Evolutionary conservation across 2,329 filamentous ascomycete species (phyloP).

Genomic region (Fusarium sterilihyphosum): DNA sequence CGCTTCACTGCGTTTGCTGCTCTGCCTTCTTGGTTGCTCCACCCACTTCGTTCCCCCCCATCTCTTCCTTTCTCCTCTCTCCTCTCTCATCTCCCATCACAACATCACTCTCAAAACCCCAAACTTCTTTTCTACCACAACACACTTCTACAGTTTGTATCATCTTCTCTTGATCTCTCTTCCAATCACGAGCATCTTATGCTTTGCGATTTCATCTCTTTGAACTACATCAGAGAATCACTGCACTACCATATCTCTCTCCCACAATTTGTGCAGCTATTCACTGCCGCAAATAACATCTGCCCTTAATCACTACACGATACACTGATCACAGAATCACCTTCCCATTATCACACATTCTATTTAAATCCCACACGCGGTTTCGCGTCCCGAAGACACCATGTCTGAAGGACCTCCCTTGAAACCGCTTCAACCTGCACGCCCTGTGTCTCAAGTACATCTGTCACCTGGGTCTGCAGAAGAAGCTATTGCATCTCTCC

Average conservation of each 20-base stretch:
- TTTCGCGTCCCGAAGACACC: not conserved
- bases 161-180: not conserved
- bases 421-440: not conserved
- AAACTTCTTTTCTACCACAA: not conserved
- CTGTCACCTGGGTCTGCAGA: not conserved
- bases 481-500: not conserved
- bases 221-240: not conserved
- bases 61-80: not conserved
- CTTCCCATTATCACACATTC: not conserved
- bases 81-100: not conserved
- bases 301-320: not conserved
- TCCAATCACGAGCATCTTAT: not conserved
- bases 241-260: not conserved
- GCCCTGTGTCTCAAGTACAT: not conserved
- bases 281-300: not conserved
- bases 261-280: not conserved
- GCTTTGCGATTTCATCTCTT: not conserved
- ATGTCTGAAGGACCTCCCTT: not conserved
- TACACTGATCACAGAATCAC: not conserved
- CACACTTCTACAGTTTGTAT: not conserved
- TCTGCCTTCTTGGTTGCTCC: constrained; percentile 4
- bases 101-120: not conserved
- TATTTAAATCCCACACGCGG: not conserved
- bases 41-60: not conserved
- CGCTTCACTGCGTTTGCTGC: not conserved